Percentiles rank a stretch among this genome's conserved stretches.
Evolutionary conservation across 2,329 filamentous ascomycete species (phyloP).

Genomic region (Aurifilum marmelostoma): DNA sequence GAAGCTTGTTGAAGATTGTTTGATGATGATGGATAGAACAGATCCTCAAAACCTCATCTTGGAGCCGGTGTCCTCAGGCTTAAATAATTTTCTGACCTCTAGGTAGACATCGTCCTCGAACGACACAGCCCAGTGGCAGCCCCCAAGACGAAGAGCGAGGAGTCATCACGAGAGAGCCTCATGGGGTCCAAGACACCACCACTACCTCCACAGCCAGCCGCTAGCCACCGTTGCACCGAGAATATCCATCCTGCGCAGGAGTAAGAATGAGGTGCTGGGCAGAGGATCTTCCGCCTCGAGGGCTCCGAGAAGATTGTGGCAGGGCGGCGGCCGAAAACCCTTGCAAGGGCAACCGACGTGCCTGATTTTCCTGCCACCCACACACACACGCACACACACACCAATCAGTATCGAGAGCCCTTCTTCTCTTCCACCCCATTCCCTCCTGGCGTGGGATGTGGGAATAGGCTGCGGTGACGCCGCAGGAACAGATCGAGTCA

Average conservation of each 20-base stretch:
- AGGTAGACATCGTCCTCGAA: not conserved
- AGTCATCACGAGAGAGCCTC: not conserved
- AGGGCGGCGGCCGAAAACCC: not conserved
- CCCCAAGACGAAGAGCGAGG: not conserved
- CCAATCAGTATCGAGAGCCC: no score
- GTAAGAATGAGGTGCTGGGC: not conserved
- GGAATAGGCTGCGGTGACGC: not conserved
- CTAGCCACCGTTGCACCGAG: not conserved
- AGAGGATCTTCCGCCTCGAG: not conserved
- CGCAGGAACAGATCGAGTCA: slow-evolving; percentile 4
- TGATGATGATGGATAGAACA: not conserved
- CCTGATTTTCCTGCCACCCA: not conserved
- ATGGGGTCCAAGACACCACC: slow-evolving; percentile 4
- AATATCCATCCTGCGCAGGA: not conserved
- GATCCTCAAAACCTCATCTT: not conserved
- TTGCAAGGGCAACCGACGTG: not conserved
- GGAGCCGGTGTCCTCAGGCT: not conserved
- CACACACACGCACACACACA: no score
- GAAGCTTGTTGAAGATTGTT: not conserved
- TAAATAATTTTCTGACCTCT: not conserved
- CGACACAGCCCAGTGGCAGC: not conserved
- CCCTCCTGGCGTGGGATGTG: not conserved
- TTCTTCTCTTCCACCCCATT: not conserved
- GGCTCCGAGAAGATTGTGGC: not conserved
- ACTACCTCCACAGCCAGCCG: not conserved